These are phyloP conservation scores for Amanita subjunquillea DNA, from an alignment of 768 basidiomycete genomes.

Conservation along the genomic window DNA sequence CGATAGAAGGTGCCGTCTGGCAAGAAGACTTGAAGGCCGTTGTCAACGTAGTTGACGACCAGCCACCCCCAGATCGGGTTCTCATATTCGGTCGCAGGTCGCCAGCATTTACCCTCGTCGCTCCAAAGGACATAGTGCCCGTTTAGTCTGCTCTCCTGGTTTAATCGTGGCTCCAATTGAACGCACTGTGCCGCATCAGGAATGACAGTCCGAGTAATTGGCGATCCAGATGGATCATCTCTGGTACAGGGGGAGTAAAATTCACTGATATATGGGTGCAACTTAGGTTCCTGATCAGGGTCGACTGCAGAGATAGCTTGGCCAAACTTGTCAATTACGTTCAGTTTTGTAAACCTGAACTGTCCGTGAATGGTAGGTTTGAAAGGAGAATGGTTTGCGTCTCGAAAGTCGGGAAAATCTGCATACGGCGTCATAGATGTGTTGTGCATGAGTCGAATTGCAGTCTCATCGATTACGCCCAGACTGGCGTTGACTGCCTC, in stretches of 20 bases:
- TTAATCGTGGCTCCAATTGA: background rate
- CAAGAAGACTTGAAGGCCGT: background rate
- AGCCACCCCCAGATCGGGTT: background rate
- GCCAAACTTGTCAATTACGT: background rate
- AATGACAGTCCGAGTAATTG: background rate
- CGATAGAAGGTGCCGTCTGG: background rate
- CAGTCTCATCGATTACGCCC: no score
- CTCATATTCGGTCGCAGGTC: background rate
- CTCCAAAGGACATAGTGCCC: background rate
- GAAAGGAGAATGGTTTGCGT: background rate
- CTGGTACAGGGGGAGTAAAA: no score
- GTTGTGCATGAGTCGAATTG: no score
- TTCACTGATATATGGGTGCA: no score
- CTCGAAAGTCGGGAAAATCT: no score
- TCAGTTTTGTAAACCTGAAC: background rate
- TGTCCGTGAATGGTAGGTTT: background rate
- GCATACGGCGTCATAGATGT: no score
- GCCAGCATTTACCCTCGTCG: background rate
- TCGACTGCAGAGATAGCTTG: no score
- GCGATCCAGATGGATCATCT: no score
- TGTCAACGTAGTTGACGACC: background rate
- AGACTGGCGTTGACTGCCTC: no score
- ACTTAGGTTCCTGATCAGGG: no score
- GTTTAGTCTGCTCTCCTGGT: background rate
- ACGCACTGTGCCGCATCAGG: background rate